Conservation (phyloP, 805 yeast genomes). For the Priceomyces melissophilus region DNA sequence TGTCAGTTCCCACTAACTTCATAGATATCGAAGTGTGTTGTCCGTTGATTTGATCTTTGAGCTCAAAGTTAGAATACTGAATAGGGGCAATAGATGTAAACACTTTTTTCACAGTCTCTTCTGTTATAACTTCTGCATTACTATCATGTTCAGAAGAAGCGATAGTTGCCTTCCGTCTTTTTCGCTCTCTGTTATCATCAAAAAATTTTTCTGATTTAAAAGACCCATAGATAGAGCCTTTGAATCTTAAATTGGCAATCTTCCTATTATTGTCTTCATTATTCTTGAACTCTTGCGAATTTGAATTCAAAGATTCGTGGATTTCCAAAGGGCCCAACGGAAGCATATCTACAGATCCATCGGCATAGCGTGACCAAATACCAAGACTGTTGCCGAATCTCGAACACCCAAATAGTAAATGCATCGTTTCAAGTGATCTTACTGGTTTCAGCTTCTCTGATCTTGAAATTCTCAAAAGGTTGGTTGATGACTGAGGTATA, state of each 20-base stretch:
- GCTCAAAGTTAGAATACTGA: constrained; percentile 45
- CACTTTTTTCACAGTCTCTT: constrained; percentile 20
- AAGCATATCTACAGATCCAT: constrained; percentile 58
- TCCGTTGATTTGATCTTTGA: constrained; percentile 29
- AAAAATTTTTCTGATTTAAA: constrained; percentile 33
- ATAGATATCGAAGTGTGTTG: constrained; percentile 23
- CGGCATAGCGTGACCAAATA: constrained; percentile 72
- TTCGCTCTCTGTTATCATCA: constrained; percentile 28
- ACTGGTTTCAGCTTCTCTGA: constrained; percentile 34
- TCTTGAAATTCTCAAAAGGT: constrained; percentile 37
- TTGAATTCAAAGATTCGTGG: constrained; percentile 28
- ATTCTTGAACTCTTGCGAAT: constrained; percentile 6
- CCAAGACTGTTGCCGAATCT: constrained; percentile 63
- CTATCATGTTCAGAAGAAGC: constrained; percentile 11
- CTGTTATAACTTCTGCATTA: constrained; percentile 15
- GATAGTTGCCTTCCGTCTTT: constrained; percentile 4
- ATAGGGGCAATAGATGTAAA: constrained; percentile 59
- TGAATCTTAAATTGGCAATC: constrained; percentile 57
- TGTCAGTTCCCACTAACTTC: constrained; percentile 61
- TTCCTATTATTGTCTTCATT: constrained; percentile 22
- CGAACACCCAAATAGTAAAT: constrained; percentile 58
- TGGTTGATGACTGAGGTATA: constrained; percentile 43
- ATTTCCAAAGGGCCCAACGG: constrained; percentile 49
- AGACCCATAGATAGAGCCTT: constrained; percentile 46
- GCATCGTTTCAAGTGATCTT: constrained; percentile 52